Evolutionary conservation across 2,329 filamentous ascomycete genomes (phyloP).

Genomic region (Didymellaceae sp.): DNA sequence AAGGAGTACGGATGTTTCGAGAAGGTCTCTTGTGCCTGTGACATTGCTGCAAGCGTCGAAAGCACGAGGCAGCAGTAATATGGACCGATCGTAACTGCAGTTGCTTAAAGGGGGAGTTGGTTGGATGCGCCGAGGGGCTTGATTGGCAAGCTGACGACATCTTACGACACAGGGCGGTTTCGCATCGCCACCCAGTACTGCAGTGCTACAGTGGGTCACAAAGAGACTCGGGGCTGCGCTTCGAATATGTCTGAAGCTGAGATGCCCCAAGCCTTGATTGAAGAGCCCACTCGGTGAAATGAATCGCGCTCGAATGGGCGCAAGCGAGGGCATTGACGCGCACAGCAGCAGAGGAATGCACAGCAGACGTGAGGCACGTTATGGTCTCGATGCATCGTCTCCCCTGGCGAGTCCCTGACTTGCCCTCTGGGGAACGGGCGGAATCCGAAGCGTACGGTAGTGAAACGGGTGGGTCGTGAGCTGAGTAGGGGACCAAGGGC

Average conservation of each 20-base stretch:
- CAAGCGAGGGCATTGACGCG: conserved; percentile 12
- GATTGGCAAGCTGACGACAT: conserved; percentile 35
- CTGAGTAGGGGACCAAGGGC: conserved; percentile 30
- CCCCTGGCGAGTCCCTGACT: conserved; percentile 26
- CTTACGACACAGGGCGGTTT: conserved; percentile 42
- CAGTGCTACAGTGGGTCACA: conserved; percentile 34
- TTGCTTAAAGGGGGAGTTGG: conserved; percentile 23
- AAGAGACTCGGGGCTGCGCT: conserved; percentile 20
- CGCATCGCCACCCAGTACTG: conserved; percentile 36
- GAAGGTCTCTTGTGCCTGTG: conserved; percentile 24
- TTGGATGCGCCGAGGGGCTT: conserved; percentile 22
- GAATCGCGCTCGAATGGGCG: conserved; percentile 9
- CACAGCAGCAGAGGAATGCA: conserved; percentile 15
- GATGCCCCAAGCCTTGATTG: not conserved
- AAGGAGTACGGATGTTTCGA: conserved; percentile 44
- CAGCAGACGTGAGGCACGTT: conserved; percentile 21
- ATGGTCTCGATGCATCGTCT: conserved; percentile 18
- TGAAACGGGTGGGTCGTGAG: conserved; percentile 39
- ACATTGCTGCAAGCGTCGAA: conserved; percentile 6
- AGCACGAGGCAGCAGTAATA: conserved; percentile 32
- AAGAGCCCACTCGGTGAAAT: conserved; percentile 5
- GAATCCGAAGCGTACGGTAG: conserved; percentile 26
- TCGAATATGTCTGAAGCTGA: conserved; percentile 22
- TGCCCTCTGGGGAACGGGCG: conserved; percentile 23
- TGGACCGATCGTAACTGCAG: conserved; percentile 25